phyloP scores from a whole-genome alignment of 768 basidiomycete species.

The Lyophyllum semitale region DNA sequence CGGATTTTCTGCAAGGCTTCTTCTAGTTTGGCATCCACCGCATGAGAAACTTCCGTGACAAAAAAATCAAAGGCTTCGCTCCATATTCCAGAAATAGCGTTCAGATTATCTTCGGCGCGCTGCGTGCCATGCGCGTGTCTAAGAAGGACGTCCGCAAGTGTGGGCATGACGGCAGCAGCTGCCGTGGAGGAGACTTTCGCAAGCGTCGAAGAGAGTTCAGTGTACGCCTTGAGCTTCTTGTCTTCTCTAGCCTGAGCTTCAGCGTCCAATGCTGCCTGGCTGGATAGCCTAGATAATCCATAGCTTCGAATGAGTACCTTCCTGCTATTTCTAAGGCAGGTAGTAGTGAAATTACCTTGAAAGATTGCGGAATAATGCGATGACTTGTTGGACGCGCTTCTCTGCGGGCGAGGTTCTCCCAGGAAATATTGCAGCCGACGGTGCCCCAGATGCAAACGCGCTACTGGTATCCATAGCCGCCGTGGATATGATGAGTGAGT shows the following conservation, averaged over 20 bases:
- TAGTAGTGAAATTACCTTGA: conserved; percentile 33
- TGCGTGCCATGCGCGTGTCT: conserved; percentile 44
- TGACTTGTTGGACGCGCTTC: conserved; percentile 24
- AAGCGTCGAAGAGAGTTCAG: conserved; percentile 47
- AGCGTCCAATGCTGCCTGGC: conserved; percentile 43
- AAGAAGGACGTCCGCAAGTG: conserved; percentile 45
- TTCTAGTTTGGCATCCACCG: conserved; percentile 34
- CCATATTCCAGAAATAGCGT: conserved; percentile 48
- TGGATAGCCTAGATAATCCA: conserved; percentile 39
- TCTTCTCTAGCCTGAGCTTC: conserved; percentile 45
- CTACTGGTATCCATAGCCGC: neutral
- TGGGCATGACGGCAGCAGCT: conserved; percentile 43
- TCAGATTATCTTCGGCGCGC: conserved; percentile 38
- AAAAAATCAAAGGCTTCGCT: conserved; percentile 44
- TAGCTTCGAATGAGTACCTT: neutral
- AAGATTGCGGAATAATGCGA: conserved; percentile 40
- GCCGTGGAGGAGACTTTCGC: conserved; percentile 44
- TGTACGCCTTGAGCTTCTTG: conserved; percentile 49
- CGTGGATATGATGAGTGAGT: neutral
- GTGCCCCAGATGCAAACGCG: neutral
- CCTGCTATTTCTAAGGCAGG: conserved; percentile 12
- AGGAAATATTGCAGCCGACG: conserved; percentile 2
- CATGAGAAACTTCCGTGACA: conserved; percentile 39
- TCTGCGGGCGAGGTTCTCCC: neutral
- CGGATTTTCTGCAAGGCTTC: conserved; percentile 32